phyloP scores from a whole-genome alignment of 2,329 filamentous ascomycete species.

The Colletotrichum sp. region DNA sequence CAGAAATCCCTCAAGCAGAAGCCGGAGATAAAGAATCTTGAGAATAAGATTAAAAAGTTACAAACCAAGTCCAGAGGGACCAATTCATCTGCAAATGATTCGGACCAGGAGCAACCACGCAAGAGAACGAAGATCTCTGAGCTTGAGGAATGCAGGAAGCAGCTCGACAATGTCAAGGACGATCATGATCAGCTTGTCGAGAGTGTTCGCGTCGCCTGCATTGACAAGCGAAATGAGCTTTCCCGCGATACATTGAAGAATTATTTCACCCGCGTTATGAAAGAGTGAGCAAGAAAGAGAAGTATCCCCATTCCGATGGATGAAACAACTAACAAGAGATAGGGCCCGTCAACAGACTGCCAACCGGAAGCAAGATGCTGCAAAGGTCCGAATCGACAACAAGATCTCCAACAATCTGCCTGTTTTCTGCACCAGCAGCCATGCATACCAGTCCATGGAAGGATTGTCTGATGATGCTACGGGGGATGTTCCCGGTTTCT shows the following conservation, averaged over 20 bases:
- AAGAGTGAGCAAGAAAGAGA: constrained; percentile 45
- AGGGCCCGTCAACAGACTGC: background rate
- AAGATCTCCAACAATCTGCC: constrained; percentile 58
- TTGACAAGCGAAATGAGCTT: constrained; percentile 60
- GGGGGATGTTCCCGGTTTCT: constrained; percentile 54
- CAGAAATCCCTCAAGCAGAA: background rate
- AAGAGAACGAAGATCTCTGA: background rate
- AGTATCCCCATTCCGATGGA: no score
- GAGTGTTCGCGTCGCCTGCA: constrained; percentile 38
- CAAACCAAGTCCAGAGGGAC: no score
- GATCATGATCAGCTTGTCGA: background rate
- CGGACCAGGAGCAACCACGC: background rate
- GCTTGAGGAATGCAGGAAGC: background rate
- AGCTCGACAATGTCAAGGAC: background rate
- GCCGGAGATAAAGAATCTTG: background rate
- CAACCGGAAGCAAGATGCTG: background rate
- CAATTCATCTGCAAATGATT: background rate
- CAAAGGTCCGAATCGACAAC: background rate
- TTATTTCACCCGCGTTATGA: constrained; percentile 32
- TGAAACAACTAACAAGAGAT: background rate
- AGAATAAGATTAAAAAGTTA: background rate
- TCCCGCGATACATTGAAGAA: constrained; percentile 35
- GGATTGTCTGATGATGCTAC: constrained; percentile 36
- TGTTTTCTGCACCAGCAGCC: constrained; percentile 70
- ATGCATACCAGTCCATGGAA: constrained; percentile 66